Evolutionary conservation across 202 grass and related monocot species (phyloP), one percentile per base, ranked within the genome.

Genomic region (Elaeis oleifera): DNA sequence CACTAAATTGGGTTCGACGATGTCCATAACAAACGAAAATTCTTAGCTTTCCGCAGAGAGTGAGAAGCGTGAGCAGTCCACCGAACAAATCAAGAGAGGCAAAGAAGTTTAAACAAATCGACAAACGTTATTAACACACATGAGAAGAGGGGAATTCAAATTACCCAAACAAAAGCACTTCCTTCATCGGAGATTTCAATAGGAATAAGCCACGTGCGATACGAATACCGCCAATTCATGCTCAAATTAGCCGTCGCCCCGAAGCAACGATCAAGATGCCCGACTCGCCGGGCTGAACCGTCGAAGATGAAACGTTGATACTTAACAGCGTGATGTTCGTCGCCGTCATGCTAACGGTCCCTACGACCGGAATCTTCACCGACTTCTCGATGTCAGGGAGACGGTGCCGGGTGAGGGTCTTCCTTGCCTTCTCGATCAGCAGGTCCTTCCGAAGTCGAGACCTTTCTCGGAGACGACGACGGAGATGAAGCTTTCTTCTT

Each of bases 171-270:
- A 21, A 85, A 89, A 59, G 92, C 87, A 67, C 56, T 83, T 26
- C 92, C 92, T 5, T 79, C 50, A 24, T 96, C 87, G 14, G 81
- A 86, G 29, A 96, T 80, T 71, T 90, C 80, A 21, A 96, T 52
- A 0, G 78, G 76, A 20, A 96, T 51, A 56, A 96, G 1, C 81
- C 79, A 96, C 26, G 76, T 64, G 28, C 23, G 60, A 54, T 91
- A 96, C 21, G 79, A 89, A 76, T 91, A 96, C 1, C 60, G 80
- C 92, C 92, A 96, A 71, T 77, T 60, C 87, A 96, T 74, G 36
- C 76, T 81, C 50, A 96, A 71, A 59, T 80, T 85, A 39, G 76
- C 87, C 21, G 65, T 89, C 50, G 81, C 78, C 13, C 28, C 3
- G 81, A 86, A 3, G 92, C 87, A 3, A 86, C 76, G 59, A 96